These are phyloP conservation scores for Simplicillium sp. DNA, from an alignment of 2,329 filamentous ascomycete species.

Conservation along the genomic window DNA sequence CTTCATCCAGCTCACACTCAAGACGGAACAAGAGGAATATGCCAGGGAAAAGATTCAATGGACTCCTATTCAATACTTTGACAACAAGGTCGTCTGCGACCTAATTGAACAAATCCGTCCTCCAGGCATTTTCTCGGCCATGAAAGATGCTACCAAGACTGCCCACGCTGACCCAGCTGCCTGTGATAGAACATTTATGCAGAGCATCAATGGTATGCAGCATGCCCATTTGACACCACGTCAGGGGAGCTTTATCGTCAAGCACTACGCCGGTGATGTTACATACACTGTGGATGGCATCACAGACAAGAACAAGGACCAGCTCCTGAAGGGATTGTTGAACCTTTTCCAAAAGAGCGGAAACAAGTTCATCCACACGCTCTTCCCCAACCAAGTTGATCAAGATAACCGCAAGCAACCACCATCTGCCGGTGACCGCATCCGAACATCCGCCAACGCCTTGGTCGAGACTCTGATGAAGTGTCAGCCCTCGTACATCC, in stretches of 20 bases:
- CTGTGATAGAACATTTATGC: constrained; percentile 92
- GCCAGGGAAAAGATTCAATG: constrained; percentile 92
- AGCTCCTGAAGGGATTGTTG: constrained; percentile 85
- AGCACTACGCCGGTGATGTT: constrained; percentile 97
- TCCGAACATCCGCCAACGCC: constrained; percentile 88
- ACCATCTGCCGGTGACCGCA: constrained; percentile 92
- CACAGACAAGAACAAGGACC: constrained; percentile 99
- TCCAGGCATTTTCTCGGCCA: constrained; percentile 83
- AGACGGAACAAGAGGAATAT: constrained; percentile 97
- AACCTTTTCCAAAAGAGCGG: constrained; percentile 76
- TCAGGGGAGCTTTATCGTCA: constrained; percentile 95
- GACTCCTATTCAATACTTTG: constrained; percentile 98
- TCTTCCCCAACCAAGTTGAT: constrained; percentile 91
- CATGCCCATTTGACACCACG: constrained; percentile 87
- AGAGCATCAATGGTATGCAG: constrained; percentile 80
- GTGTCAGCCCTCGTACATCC: constrained; percentile 93
- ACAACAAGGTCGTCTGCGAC: constrained; percentile 98
- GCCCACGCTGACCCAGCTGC: constrained; percentile 91
- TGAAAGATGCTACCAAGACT: constrained; percentile 98
- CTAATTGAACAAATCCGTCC: constrained; percentile 88
- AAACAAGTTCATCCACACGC: constrained; percentile 75
- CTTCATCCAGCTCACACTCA: constrained; percentile 94
- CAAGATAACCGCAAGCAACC: constrained; percentile 92
- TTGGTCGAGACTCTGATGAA: constrained; percentile 95
- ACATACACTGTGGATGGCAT: constrained; percentile 91